Base-by-base conservation (phyloP, 768 basidiomycete genomes). In the Porphyrellus cyaneotinctus region DNA sequence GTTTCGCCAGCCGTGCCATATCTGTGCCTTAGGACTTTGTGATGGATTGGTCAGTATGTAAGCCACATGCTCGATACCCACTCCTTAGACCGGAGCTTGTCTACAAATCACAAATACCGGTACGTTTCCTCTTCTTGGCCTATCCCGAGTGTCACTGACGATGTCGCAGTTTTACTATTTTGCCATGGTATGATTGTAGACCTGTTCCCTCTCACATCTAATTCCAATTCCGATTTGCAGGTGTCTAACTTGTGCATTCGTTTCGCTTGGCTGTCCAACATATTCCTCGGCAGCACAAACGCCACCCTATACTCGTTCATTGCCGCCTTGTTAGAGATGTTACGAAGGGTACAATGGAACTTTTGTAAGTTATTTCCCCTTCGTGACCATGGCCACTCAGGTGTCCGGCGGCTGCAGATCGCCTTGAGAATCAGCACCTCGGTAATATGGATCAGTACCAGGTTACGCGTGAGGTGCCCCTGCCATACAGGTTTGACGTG, bases 11-110 rank as follows among this genome's bases (percentile, higher is more conserved):
- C 17, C 14, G 30, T 38, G 7, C n/a, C 37, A 47, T 20, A 18
- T 28, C 26, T 28, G 26, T 47, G 32, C 32, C 43, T 49, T 57
- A 90, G 91, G 93, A 97, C 62, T 68, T 93, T 32, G 65, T 88
- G 15, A 89, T 95, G 83, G 95, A 98, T 66, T 97, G 95, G 95
- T 90, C 88, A 1, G 63, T 98, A 31, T 73, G 91, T 38, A 76
- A 80, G 51, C 75, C 78, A 4, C 83, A 74, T 51, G 72, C 76
- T 10, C 73, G 60, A 53, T 75, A 87, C 55, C 78, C 72, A 14
- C 72, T 90, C 38, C 77, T 98, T 2, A 83, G 97, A n/a, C 66
- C 74, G 4, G 88, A 95, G 37, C 70, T 95, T 26, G 72, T 91
- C 2, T 97, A 94, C 67, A 74, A 78, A 4, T 79, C 84, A 45